Evolutionary conservation across 2,329 filamentous ascomycete genomes (phyloP).

Genomic region (Chalaropsis ovoidea): DNA sequence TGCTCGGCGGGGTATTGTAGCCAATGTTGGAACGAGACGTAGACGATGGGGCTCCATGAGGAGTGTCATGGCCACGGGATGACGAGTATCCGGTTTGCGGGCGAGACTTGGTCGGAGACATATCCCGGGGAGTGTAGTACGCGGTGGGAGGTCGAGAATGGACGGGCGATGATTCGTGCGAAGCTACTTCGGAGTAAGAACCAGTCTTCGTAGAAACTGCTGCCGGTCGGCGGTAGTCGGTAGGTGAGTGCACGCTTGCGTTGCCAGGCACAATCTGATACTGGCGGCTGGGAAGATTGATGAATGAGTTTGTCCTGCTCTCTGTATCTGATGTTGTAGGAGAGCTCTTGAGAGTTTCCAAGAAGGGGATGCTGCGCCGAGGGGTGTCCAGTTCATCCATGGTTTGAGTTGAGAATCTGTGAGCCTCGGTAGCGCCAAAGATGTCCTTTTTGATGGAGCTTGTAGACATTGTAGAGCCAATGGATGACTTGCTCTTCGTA

Average conservation of each 20-base stretch:
- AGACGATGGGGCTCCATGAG: slow-evolving; percentile 23
- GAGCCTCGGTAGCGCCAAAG: slow-evolving; percentile 18
- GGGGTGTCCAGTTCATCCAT: slow-evolving; percentile 29
- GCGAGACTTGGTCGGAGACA: slow-evolving; percentile 25
- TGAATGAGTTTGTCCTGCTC: slow-evolving; percentile 44
- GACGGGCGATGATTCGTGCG: slow-evolving; percentile 33
- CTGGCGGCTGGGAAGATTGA: slow-evolving; percentile 46
- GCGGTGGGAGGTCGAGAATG: slow-evolving; percentile 16
- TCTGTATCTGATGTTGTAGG: slow-evolving; percentile 39
- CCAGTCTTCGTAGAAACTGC: slow-evolving; percentile 33
- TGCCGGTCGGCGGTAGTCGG: slow-evolving; percentile 16
- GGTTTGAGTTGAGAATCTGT: slow-evolving; percentile 15
- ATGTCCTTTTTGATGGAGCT: slow-evolving; percentile 20
- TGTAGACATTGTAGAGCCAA: slow-evolving; percentile 35
- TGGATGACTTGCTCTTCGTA: slow-evolving; percentile 60
- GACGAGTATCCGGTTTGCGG: slow-evolving; percentile 28
- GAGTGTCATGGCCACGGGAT: neutral
- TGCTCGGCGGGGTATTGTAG: slow-evolving; percentile 19
- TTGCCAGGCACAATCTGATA: slow-evolving; percentile 42
- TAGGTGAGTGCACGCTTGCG: slow-evolving; percentile 9
- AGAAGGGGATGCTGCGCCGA: slow-evolving; percentile 58
- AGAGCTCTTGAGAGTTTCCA: slow-evolving; percentile 62
- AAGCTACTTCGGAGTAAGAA: slow-evolving; percentile 43
- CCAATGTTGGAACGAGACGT: slow-evolving; percentile 14
- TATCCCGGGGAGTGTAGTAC: slow-evolving; percentile 16